Evolutionary conservation across 257 asterid species (phyloP), one percentile per base, ranked within the genome.

Genomic region (Anisodus tanguticus): DNA sequence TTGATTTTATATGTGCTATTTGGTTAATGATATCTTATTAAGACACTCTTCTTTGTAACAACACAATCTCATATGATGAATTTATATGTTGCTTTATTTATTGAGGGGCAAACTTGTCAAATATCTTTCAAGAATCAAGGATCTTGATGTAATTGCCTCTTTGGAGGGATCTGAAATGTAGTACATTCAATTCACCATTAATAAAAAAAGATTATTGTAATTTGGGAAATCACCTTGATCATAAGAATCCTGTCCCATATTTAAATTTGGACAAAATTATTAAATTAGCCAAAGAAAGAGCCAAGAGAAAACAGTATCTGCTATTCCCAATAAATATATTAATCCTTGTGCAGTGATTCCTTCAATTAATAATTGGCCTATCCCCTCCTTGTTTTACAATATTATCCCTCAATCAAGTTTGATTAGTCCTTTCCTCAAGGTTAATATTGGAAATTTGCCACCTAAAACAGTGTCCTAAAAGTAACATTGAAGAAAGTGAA

Each of bases 401-500:
- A 86, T 43, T 83, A 83, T 86, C 93, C 91, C 82, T 81, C 63
- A 8, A 8, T 60, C 13, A 51, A 31, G 79, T 63, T 74, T 47
- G 58, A 41, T 82, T 68, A 60, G 72, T n/a, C 67, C 57, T 79
- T 39, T 45, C 0, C 0, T 17, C 54, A 87, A 88, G 90, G 90
- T 71, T 31, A 84, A 6, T 82, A 51, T 2, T 10, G 91, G 87
- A 85, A 57, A 89, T 84, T 17, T 16, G 16, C 63, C 83, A 69
- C 82, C 81, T 82, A 51, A 81, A 88, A 77, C 84, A 74, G n/a
- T 80, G 90, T 82, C 84, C 88, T 83, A 58, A 84, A 91, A 90
- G 91, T 79, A 86, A 80, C 89, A 88, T 87, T 83, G 89, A 86
- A 88, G 77, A 87, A 84, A 86, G 89, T 83, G 76, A 49, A 58